phyloP scores from a whole-genome alignment of 1,284 basidiomycete species.

The Puccinia coronata region DNA sequence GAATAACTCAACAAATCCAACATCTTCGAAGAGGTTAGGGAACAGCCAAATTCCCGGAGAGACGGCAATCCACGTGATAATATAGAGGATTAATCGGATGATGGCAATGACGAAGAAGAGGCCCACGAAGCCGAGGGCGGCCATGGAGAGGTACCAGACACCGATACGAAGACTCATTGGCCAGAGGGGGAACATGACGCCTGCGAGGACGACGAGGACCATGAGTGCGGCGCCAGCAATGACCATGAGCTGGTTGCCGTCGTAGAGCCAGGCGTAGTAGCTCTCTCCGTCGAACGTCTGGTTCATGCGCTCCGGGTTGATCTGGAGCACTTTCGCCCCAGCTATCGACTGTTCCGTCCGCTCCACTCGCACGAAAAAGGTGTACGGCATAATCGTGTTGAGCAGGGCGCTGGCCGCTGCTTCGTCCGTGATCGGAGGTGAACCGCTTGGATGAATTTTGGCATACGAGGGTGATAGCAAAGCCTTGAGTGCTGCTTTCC shows the following conservation, averaged over 20 bases:
- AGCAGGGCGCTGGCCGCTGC: slow-evolving; percentile 74
- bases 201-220: slow-evolving; percentile 90
- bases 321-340: slow-evolving; percentile 73
- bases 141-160: slow-evolving; percentile 92
- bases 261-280: slow-evolving; percentile 96
- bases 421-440: slow-evolving; percentile 68
- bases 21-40: slow-evolving; percentile 96
- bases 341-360: slow-evolving; percentile 66
- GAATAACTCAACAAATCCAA: slow-evolving; percentile 80
- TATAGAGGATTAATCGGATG: slow-evolving; percentile 87
- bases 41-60: slow-evolving; percentile 98
- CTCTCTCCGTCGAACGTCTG: slow-evolving; percentile 77
- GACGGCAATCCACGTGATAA: slow-evolving; percentile 81
- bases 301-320: slow-evolving; percentile 65
- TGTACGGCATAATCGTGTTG: slow-evolving; percentile 71
- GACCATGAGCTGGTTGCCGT: slow-evolving; percentile 87
- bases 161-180: no score
- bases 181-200: slow-evolving; percentile 99
- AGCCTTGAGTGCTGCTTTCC: slow-evolving; percentile 87
- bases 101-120: slow-evolving; percentile 90
- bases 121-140: slow-evolving; percentile 81
- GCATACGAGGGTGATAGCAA: slow-evolving; percentile 85
- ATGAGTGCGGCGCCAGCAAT: slow-evolving; percentile 89
- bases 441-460: slow-evolving; percentile 80
- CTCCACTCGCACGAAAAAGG: slow-evolving; percentile 59